Percentiles rank a stretch among this genome's conserved stretches.
Evolutionary conservation across 2,329 filamentous ascomycete species (phyloP).

Genomic region (Ceratocystis papillata): DNA sequence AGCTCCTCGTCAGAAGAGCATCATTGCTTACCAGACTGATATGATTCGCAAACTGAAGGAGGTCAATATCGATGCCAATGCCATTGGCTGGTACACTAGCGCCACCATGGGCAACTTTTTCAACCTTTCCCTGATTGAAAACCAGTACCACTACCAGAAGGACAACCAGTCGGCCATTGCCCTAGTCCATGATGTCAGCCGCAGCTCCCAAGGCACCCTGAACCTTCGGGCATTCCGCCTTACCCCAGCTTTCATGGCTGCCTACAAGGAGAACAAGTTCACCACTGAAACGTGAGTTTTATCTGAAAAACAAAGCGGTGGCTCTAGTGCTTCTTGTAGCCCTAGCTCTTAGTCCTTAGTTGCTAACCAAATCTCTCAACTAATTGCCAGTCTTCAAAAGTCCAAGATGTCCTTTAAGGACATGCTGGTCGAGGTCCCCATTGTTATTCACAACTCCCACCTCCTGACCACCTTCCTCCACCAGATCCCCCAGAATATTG

Average conservation of each 20-base stretch:
- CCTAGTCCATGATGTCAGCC: conserved; percentile 88
- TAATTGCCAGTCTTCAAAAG: conserved; percentile 65
- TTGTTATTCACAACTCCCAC: conserved; percentile 91
- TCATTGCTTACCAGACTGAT: conserved; percentile 78
- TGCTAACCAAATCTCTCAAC: conserved; percentile 16
- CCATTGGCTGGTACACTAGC: conserved; percentile 96
- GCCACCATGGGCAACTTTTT: conserved; percentile 98
- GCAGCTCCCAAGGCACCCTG: conserved; percentile 82
- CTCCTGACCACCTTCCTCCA: conserved; percentile 91
- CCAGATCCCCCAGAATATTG: conserved; percentile 64
- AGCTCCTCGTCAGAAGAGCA: conserved; percentile 84
- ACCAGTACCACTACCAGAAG: conserved; percentile 95
- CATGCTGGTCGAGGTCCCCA: conserved; percentile 80
- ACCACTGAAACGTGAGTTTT: conserved; percentile 74
- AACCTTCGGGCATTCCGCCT: conserved; percentile 86
- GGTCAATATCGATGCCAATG: conserved; percentile 97
- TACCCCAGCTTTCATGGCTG: conserved; percentile 74
- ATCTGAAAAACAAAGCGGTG: background rate
- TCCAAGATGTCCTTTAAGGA: conserved; percentile 88
- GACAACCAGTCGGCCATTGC: conserved; percentile 82
- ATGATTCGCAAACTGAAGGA: conserved; percentile 96
- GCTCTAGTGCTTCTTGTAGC: background rate
- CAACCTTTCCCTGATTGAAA: conserved; percentile 91
- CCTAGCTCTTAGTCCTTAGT: background rate
- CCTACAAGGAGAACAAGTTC: conserved; percentile 96